Evolutionary conservation across 805 yeast species (phyloP).

Genomic region (Pichia eremophila): DNA sequence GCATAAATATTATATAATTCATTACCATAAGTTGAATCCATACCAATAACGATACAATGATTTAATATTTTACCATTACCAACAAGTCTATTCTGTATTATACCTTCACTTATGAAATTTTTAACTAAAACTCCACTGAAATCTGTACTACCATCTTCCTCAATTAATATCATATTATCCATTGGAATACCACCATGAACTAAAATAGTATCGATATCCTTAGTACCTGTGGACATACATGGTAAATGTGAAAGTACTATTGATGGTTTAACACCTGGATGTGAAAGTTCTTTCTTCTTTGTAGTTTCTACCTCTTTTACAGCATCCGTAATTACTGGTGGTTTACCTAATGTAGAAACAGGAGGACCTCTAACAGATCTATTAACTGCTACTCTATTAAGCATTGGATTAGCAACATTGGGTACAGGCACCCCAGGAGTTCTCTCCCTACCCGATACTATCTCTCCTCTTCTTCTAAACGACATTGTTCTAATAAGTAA

Average conservation of each 20-base stretch:
- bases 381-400: conserved; percentile 1
- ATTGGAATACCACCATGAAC: conserved; percentile 82
- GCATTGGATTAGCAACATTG: conserved; percentile 2
- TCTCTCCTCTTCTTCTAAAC: conserved; percentile 50
- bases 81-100: conserved; percentile 48
- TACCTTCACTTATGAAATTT: conserved; percentile 68
- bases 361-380: not conserved
- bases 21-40: conserved; percentile 48
- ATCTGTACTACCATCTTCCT: conserved; percentile 85
- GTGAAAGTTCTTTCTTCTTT: conserved; percentile 9
- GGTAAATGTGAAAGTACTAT: conserved; percentile 56
- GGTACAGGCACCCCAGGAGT: not conserved
- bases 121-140: conserved; percentile 64
- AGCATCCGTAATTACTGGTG: not conserved
- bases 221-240: conserved; percentile 71
- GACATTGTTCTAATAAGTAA: conserved; percentile 32
- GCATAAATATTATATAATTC: conserved; percentile 71
- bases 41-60: conserved; percentile 57
- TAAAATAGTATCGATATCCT: conserved; percentile 64
- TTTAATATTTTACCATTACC: conserved; percentile 20
- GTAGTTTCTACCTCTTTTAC: not conserved
- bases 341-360: not conserved
- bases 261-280: conserved; percentile 71
- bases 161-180: conserved; percentile 60
- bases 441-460: conserved; percentile 19